Evolutionary conservation across 1,284 basidiomycete species (phyloP), one percentile per base, ranked within the genome.

Genomic region (Chalciporus piperatoides): DNA sequence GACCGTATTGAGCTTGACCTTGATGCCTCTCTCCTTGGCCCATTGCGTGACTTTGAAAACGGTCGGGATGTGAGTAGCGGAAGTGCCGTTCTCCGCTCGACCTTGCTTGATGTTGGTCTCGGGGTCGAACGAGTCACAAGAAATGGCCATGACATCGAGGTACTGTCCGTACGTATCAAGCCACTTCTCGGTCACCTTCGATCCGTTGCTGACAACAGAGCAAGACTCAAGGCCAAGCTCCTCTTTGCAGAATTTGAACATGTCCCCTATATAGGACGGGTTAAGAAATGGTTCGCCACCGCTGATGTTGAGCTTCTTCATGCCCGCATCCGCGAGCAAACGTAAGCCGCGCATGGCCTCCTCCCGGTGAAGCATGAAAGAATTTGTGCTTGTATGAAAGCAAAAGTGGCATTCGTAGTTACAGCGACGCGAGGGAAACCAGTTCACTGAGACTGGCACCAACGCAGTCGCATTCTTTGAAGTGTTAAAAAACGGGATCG

Each of bases 241-340:
- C 25, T 71, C 68, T 51, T 74, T 73, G 52, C 71, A 73, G 36
- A 63, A 74, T 3, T 63, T 59, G 60, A 74, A 72, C 0, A 72
- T 42, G 25, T 73, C 69, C 0, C 73, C 71, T 6, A 74, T 67
- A 44, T 70, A 71, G 0, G 56, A 50, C 0, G 72, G 61, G 39
- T 73, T 59, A 9, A 75, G 64, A 49, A 73, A 71, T 0, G 72
- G 72, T 39, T 75, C 72, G 0, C 72, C 72, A 2, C 73, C 73
- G 40, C 65, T 68, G 47, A 73, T 72, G 48, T 75, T 73, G n/a
- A 74, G 57, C 42, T 75, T 75, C 46, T 58, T 62, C 72, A 75
- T 74, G 0, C 73, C 72, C 0, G 64, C 64, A 2, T 67, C 57
- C 0, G 49, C 63, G 2, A 74, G 68, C 30, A 74, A 49, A 8